These are phyloP conservation scores for Lagenidium giganteum DNA, from an alignment of 352 stramenopile genomes.

Conservation along the genomic window DNA sequence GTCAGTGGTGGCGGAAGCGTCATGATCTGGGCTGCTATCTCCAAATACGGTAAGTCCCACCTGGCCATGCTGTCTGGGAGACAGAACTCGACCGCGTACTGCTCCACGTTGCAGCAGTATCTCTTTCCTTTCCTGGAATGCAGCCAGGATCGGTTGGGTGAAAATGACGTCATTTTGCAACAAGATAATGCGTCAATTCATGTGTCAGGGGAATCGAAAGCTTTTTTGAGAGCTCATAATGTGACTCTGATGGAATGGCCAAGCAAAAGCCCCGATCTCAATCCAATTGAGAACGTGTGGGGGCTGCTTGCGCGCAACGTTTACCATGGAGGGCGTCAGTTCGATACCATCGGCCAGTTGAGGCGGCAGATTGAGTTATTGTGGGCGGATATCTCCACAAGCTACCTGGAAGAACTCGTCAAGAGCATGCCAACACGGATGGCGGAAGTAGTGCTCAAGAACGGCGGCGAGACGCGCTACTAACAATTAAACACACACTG, in stretches of 20 bases:
- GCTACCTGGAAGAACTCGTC: too few species aligned
- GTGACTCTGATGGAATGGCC: conserved; percentile 19
- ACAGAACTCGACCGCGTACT: conserved; percentile 8
- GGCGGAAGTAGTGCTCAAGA: too few species aligned
- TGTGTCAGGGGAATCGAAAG: conserved; percentile 5
- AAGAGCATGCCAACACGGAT: too few species aligned
- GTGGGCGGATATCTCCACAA: too few species aligned
- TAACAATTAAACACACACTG: too few species aligned
- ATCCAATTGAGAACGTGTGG: conserved; percentile 23
- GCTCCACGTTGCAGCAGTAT: conserved; percentile 7
- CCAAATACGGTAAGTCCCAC: conserved; percentile 1
- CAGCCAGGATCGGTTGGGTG: conserved; percentile 6
- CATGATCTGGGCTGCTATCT: conserved; percentile 11
- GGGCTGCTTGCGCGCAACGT: conserved; percentile 12
- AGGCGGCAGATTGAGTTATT: too few species aligned
- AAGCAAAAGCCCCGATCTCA: conserved; percentile 13
- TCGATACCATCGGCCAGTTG: neutral
- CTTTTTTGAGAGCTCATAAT: conserved; percentile 11
- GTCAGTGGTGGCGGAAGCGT: conserved; percentile 1
- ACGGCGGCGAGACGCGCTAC: too few species aligned
- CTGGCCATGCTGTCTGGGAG: conserved; percentile 1
- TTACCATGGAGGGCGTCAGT: conserved; percentile 6
- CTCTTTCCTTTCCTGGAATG: conserved; percentile 7
- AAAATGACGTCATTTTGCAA: conserved; percentile 17
- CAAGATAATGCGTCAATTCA: conserved; percentile 23